Evolutionary conservation across 164 flowering plant species (phyloP).

Genomic region (grape (Vitis vinifera)): DNA sequence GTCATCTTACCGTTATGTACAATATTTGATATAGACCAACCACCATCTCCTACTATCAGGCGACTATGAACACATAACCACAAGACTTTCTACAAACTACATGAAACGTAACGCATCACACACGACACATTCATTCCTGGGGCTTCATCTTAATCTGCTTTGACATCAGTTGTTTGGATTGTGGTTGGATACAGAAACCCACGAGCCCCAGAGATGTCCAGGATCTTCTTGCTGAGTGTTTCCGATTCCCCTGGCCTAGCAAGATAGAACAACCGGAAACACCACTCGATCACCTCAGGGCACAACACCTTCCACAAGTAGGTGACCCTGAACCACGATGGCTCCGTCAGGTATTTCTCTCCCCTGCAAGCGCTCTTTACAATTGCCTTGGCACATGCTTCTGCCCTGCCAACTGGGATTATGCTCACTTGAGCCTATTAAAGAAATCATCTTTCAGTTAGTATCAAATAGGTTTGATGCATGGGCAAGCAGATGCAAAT

Average conservation of each 20-base stretch:
- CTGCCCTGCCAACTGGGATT: constrained; percentile 28
- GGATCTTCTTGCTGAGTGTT: constrained; percentile 34
- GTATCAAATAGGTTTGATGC: no score
- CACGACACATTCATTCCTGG: not conserved
- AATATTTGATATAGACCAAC: no score
- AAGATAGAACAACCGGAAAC: constrained; percentile 17
- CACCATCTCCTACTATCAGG: no score
- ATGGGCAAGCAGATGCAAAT: not conserved
- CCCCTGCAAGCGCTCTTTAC: constrained; percentile 47
- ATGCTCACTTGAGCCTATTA: constrained; percentile 35
- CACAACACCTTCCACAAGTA: constrained; percentile 28
- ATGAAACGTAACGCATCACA: no score
- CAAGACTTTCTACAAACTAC: no score
- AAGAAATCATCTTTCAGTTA: not conserved
- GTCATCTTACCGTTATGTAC: no score
- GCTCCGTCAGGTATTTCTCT: constrained; percentile 38
- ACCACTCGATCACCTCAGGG: constrained; percentile 41
- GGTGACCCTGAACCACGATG: constrained; percentile 29
- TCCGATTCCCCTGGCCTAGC: constrained; percentile 18
- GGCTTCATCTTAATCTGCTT: constrained; percentile 10
- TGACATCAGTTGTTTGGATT: constrained; percentile 15
- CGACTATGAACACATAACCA: no score
- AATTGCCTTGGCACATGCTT: constrained; percentile 41
- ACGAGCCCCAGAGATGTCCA: constrained; percentile 31
- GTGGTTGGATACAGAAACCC: constrained; percentile 23